A percentile compares a stretch with the other conserved stretches of the same genome.
These are phyloP conservation scores for Hevea brasiliensis DNA, from an alignment of 345 rosid species.

Conservation along the genomic window DNA sequence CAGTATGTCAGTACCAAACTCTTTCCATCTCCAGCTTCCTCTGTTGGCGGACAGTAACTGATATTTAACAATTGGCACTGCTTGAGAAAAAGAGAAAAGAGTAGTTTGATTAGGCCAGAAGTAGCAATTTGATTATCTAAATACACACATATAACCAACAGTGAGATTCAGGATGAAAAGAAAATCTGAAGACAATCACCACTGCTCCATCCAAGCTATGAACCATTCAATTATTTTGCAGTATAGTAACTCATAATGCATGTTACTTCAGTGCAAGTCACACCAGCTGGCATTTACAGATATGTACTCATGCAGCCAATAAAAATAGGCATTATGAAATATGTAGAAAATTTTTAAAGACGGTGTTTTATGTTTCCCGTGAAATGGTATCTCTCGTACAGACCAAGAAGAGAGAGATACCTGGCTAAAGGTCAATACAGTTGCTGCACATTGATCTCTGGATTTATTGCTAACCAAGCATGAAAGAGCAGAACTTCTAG, in stretches of 20 bases:
- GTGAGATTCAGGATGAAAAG: background rate
- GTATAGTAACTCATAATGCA: background rate
- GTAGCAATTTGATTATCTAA: constrained; percentile 6
- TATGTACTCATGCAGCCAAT: background rate
- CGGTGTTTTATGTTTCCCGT: background rate
- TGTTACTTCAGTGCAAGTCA: background rate
- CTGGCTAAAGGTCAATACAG: constrained; percentile 50
- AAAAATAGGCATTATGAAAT: too few species aligned
- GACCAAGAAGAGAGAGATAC: constrained; percentile 23
- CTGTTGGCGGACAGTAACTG: constrained; percentile 82
- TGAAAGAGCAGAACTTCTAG: constrained; percentile 56
- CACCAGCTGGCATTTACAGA: background rate
- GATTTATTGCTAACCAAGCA: constrained; percentile 50
- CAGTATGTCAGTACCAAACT: constrained; percentile 52
- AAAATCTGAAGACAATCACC: background rate
- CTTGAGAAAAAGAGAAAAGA: background rate
- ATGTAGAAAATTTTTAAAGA: too few species aligned
- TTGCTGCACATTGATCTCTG: constrained; percentile 41
- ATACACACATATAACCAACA: background rate
- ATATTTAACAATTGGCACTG: constrained; percentile 85
- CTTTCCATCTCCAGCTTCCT: constrained; percentile 48
- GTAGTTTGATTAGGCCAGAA: constrained; percentile 5
- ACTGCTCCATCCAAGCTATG: background rate
- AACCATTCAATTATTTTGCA: background rate
- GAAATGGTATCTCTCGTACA: background rate